phyloP scores from a whole-genome alignment of 1,139 yeast species.

The Taphrina deformans region DNA sequence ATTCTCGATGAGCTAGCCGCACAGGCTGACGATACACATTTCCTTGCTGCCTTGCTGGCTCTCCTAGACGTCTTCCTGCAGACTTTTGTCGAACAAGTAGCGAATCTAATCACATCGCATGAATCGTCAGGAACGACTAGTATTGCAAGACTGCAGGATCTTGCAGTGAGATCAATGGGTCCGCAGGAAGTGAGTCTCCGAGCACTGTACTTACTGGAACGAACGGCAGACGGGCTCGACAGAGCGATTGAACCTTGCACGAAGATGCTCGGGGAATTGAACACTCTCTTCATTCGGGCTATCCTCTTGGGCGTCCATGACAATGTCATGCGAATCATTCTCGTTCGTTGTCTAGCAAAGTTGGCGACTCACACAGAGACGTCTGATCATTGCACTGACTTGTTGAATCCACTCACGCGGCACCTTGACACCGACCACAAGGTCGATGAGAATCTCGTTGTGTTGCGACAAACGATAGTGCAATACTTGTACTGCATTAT shows the following conservation, averaged over 20 bases:
- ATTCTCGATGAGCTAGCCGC: background rate
- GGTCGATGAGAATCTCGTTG: background rate
- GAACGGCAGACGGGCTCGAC: background rate
- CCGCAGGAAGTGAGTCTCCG: background rate
- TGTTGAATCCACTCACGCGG: conserved; percentile 4
- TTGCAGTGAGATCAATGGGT: background rate
- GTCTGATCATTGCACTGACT: background rate
- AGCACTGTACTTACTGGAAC: background rate
- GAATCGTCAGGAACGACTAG: background rate
- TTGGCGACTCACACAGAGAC: background rate
- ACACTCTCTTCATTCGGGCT: background rate
- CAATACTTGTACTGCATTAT: conserved; percentile 22
- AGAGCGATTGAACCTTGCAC: conserved; percentile 1
- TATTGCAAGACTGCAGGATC: background rate
- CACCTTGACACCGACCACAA: background rate
- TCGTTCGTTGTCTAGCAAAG: background rate
- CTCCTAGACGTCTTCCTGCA: conserved; percentile 1
- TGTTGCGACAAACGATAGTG: background rate
- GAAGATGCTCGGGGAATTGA: background rate
- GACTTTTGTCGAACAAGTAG: background rate
- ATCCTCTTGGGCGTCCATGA: background rate
- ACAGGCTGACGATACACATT: background rate
- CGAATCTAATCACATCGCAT: background rate
- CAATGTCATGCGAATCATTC: background rate
- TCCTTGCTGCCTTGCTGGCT: background rate